Conservation (phyloP, 495 filamentous ascomycete genomes). For the Podospora pseudopauciseta region DNA sequence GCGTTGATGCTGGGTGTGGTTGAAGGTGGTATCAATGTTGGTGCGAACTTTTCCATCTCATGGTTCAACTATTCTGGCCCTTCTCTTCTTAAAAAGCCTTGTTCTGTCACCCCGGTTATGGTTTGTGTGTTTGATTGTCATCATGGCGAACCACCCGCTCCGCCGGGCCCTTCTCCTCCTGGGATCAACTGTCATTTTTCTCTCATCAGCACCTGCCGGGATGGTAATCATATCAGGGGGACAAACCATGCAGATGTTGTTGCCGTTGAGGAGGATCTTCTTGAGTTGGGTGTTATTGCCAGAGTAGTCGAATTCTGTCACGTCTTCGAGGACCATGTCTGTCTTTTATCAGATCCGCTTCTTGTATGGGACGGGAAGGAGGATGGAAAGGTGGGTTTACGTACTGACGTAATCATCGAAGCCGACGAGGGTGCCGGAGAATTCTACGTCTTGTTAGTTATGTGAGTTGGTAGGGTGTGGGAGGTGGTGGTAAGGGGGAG, state of each 20-base stretch:
- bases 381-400: slow-evolving; percentile 26
- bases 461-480: neutral
- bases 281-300: slow-evolving; percentile 81
- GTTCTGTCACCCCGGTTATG: neutral
- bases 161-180: slow-evolving; percentile 72
- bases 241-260: slow-evolving; percentile 97
- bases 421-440: slow-evolving; percentile 85
- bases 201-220: neutral
- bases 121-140: neutral
- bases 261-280: slow-evolving; percentile 95
- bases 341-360: neutral
- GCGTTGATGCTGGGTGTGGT: no score
- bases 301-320: slow-evolving; percentile 92
- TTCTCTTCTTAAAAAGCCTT: no score
- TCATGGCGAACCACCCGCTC: slow-evolving; percentile 24
- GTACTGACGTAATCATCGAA: slow-evolving; percentile 99
- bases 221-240: slow-evolving; percentile 8
- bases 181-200: slow-evolving; percentile 65
- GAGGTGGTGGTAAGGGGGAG: neutral
- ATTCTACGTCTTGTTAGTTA: slow-evolving; percentile 55
- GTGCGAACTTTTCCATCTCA: neutral
- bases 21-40: no score
- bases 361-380: neutral
- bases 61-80: neutral
- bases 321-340: slow-evolving; percentile 94